A percentile compares a stretch with the other conserved stretches of the same genome.
Conservation (phyloP, 2,329 filamentous ascomycete species). For the Monosporascus sp. region DNA sequence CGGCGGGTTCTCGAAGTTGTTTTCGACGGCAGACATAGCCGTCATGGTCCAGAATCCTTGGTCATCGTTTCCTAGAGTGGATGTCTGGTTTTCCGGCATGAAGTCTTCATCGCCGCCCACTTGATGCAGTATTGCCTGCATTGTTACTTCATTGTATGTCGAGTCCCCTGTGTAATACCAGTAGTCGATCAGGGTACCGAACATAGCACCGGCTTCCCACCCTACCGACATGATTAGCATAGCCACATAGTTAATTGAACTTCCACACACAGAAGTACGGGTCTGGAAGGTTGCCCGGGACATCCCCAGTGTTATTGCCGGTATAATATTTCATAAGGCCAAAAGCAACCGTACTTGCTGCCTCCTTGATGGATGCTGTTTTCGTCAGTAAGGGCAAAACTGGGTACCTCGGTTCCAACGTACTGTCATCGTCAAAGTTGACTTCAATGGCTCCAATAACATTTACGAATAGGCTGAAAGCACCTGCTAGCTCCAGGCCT, state of each 20-base stretch:
- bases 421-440: slow-evolving; percentile 29
- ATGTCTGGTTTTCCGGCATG: slow-evolving; percentile 63
- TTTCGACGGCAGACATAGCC: slow-evolving; percentile 73
- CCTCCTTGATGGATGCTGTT: slow-evolving; percentile 46
- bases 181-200: slow-evolving; percentile 67
- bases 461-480: slow-evolving; percentile 24
- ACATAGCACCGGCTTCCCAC: slow-evolving; percentile 73
- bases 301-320: slow-evolving; percentile 55
- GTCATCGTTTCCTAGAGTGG: slow-evolving; percentile 64
- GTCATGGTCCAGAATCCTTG: slow-evolving; percentile 85
- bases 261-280: slow-evolving; percentile 58
- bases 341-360: slow-evolving; percentile 27
- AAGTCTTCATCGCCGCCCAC: slow-evolving; percentile 54
- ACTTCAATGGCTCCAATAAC: slow-evolving; percentile 25
- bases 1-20: slow-evolving; percentile 66
- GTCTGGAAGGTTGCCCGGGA: slow-evolving; percentile 52
- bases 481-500: slow-evolving; percentile 17
- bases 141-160: slow-evolving; percentile 57
- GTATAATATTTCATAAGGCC: slow-evolving; percentile 30
- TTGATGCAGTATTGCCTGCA: slow-evolving; percentile 57
- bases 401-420: slow-evolving; percentile 5
- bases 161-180: slow-evolving; percentile 65
- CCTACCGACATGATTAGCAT: slow-evolving; percentile 30
- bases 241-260: background rate
- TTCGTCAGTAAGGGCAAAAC: slow-evolving; percentile 34